A percentile compares a stretch with the other conserved stretches of the same genome.
phyloP scores from a whole-genome alignment of 1,139 yeast species.

The Entelexis sorbosivorans region DNA sequence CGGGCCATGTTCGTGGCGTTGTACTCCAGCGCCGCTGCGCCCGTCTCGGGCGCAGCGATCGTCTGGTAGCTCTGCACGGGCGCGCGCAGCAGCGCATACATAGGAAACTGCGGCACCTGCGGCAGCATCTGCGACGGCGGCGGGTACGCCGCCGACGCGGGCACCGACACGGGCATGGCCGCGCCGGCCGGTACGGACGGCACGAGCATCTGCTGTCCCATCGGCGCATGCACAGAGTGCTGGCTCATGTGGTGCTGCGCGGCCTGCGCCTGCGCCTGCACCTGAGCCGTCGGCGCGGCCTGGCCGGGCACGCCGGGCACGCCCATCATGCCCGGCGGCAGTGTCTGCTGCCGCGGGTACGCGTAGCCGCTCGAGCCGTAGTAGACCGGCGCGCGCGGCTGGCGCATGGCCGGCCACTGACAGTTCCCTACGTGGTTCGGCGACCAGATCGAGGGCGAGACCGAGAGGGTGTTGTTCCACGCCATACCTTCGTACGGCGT shows the following conservation, averaged over 20 bases:
- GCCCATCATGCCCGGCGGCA: background rate
- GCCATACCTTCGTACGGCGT: slow-evolving; percentile 7
- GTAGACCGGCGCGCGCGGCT: slow-evolving; percentile 5
- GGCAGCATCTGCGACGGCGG: slow-evolving; percentile 3
- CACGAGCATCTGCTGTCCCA: background rate
- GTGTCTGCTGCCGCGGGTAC: background rate
- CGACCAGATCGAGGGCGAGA: slow-evolving; percentile 21
- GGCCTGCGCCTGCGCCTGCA: background rate
- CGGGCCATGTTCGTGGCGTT: slow-evolving; percentile 12
- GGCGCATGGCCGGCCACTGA: slow-evolving; percentile 14
- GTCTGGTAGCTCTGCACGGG: slow-evolving; percentile 14
- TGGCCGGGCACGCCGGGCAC: background rate
- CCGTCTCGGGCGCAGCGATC: slow-evolving; percentile 1
- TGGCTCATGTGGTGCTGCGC: background rate
- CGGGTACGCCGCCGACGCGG: background rate
- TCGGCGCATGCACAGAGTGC: background rate
- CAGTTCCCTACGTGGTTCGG: slow-evolving; percentile 15
- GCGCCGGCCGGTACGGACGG: background rate
- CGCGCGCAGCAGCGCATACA: slow-evolving; percentile 8
- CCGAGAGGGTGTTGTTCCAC: slow-evolving; percentile 11
- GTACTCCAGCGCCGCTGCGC: slow-evolving; percentile 12
- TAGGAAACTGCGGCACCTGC: slow-evolving; percentile 1
- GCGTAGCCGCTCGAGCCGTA: background rate
- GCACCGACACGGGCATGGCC: background rate
- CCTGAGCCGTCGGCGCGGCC: background rate